These are phyloP conservation scores for Zygoascus hellenicus DNA, from an alignment of 1,139 yeast genomes.

Conservation along the genomic window DNA sequence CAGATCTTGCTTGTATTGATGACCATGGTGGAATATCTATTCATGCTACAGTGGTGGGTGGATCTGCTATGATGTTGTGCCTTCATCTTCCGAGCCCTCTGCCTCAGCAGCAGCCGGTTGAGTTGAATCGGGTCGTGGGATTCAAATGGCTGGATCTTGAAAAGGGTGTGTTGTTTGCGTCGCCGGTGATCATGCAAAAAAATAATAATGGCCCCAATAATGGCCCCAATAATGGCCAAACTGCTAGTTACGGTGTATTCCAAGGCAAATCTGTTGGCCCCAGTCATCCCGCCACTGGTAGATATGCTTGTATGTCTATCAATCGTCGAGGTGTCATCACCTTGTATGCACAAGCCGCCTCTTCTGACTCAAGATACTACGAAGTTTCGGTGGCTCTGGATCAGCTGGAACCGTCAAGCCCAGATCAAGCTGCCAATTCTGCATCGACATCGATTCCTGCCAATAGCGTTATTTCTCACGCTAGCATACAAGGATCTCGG, in stretches of 20 bases:
- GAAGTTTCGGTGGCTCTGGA: constrained; percentile 28
- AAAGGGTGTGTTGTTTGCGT: constrained; percentile 43
- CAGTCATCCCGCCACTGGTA: constrained; percentile 60
- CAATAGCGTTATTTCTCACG: constrained; percentile 34
- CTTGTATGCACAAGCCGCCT: constrained; percentile 28
- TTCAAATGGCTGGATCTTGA: constrained; percentile 68
- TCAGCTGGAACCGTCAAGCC: constrained; percentile 9
- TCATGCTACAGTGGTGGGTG: constrained; percentile 23
- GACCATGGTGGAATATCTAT: constrained; percentile 37
- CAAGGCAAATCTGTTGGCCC: constrained; percentile 57
- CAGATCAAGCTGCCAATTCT: background rate
- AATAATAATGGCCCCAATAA: background rate
- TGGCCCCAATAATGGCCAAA: constrained; percentile 16
- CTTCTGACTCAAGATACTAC: constrained; percentile 26
- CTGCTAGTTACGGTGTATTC: constrained; percentile 41
- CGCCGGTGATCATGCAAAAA: constrained; percentile 23
- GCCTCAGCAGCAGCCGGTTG: constrained; percentile 20
- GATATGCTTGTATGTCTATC: constrained; percentile 66
- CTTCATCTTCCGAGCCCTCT: constrained; percentile 21
- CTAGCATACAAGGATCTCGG: constrained; percentile 55
- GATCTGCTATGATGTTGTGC: constrained; percentile 22
- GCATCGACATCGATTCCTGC: background rate
- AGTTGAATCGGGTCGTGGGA: constrained; percentile 39
- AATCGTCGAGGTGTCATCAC: constrained; percentile 58
- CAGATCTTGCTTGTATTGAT: constrained; percentile 40